These are phyloP conservation scores for Macrolepiota fuliginosa DNA, from an alignment of 768 basidiomycete species.

Conservation along the genomic window DNA sequence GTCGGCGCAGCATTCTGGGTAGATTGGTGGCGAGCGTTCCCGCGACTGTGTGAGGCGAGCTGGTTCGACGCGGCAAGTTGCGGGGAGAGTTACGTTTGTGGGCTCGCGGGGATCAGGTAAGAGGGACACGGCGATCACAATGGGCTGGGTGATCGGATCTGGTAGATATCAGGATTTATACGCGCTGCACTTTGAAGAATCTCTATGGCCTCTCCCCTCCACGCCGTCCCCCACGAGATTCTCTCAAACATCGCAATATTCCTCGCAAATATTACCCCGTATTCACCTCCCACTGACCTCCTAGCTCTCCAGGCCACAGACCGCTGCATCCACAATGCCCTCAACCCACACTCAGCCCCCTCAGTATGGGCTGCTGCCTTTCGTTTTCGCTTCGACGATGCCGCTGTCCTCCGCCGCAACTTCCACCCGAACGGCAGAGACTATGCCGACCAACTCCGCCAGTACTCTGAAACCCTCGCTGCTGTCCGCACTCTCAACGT, in stretches of 20 bases:
- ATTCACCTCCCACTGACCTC: constrained; percentile 47
- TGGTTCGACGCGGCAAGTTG: constrained; percentile 7
- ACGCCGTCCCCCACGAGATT: constrained; percentile 36
- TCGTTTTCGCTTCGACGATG: constrained; percentile 51
- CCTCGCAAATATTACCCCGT: constrained; percentile 35
- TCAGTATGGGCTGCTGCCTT: constrained; percentile 55
- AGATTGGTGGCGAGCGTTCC: neutral
- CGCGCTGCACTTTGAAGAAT: constrained; percentile 12
- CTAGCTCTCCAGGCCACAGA: constrained; percentile 48
- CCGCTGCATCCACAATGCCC: constrained; percentile 31
- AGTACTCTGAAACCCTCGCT: constrained; percentile 37
- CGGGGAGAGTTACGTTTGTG: constrained; percentile 1
- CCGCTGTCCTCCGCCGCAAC: constrained; percentile 48
- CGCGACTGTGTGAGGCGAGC: constrained; percentile 9
- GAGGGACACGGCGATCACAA: constrained; percentile 9
- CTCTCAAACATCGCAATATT: constrained; percentile 53
- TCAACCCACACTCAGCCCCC: constrained; percentile 28
- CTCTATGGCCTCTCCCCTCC: constrained; percentile 18
- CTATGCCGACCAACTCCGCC: constrained; percentile 32
- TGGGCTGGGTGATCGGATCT: constrained; percentile 7
- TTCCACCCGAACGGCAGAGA: constrained; percentile 33
- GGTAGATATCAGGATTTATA: neutral
- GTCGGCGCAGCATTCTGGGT: neutral
- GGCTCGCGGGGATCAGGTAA: constrained; percentile 8
- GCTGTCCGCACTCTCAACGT: constrained; percentile 26